Conservation (phyloP, 495 filamentous ascomycete species). For the Talaromyces thailandensis region DNA sequence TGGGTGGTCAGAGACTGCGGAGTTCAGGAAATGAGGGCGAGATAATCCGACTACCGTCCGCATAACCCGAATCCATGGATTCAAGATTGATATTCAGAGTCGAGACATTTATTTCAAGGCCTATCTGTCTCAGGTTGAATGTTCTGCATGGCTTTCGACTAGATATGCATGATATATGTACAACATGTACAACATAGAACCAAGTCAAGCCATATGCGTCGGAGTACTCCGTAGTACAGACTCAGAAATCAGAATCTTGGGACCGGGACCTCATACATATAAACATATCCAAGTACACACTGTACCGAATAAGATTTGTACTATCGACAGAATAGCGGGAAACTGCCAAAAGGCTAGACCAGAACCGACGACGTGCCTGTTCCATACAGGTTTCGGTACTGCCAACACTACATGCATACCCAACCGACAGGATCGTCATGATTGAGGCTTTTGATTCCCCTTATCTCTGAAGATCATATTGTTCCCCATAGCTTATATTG, state of each 20-base stretch:
- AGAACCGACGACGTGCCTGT: neutral
- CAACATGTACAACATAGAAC: neutral
- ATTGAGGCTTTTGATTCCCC: neutral
- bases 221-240: neutral
- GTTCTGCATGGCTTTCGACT: neutral
- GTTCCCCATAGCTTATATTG: neutral
- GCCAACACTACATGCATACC: neutral
- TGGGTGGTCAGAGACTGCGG: neutral
- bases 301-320: neutral
- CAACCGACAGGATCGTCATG: neutral
- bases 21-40: neutral
- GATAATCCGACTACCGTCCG: no score
- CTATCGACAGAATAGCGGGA: neutral
- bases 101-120: neutral
- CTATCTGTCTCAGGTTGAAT: neutral
- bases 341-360: neutral
- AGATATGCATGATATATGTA: neutral
- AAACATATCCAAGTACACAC: neutral
- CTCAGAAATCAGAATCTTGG: neutral
- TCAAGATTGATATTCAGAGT: neutral
- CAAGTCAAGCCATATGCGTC: neutral
- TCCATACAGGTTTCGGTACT: neutral
- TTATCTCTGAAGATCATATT: neutral
- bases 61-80: neutral
- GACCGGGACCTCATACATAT: neutral